Evolutionary conservation across 2,329 filamentous ascomycete genomes (phyloP).

Genomic region (Penicillium sp.): DNA sequence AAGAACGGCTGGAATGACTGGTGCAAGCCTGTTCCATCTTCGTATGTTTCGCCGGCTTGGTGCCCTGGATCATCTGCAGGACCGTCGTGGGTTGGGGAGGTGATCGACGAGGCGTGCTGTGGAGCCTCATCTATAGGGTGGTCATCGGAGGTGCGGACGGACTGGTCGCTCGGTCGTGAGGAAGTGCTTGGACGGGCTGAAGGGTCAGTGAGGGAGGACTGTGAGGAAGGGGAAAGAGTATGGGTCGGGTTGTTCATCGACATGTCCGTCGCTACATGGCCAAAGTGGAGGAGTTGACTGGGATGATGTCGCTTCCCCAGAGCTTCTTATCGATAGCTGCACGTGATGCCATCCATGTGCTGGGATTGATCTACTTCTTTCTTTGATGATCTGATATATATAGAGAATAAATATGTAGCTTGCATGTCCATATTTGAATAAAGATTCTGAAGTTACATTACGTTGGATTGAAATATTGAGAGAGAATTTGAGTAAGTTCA

Average conservation of each 20-base stretch:
- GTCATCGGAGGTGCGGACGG: conserved; percentile 17
- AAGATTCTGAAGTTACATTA: background rate
- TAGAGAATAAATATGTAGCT: too few species aligned
- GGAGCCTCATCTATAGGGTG: conserved; percentile 14
- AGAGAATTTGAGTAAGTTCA: background rate
- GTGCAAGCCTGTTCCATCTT: conserved; percentile 31
- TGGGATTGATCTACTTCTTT: background rate
- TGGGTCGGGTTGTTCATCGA: conserved; percentile 38
- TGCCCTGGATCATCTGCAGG: conserved; percentile 7
- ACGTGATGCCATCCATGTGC: conserved; percentile 1
- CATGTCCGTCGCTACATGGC: conserved; percentile 47
- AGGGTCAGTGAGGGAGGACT: conserved; percentile 29
- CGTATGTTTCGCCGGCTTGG: background rate
- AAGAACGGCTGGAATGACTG: conserved; percentile 77
- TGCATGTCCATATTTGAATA: background rate
- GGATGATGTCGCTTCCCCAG: conserved; percentile 15
- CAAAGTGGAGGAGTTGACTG: conserved; percentile 10
- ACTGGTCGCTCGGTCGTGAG: conserved; percentile 24
- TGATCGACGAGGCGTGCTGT: conserved; percentile 12
- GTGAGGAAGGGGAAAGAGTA: conserved; percentile 39
- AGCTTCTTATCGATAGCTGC: conserved; percentile 42
- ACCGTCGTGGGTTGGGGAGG: conserved; percentile 18
- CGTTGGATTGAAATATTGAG: background rate
- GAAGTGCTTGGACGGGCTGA: conserved; percentile 22
- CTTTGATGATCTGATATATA: background rate